These are phyloP conservation scores for Candida dubliniensis DNA, from an alignment of 1,139 yeast species.

Conservation along the genomic window DNA sequence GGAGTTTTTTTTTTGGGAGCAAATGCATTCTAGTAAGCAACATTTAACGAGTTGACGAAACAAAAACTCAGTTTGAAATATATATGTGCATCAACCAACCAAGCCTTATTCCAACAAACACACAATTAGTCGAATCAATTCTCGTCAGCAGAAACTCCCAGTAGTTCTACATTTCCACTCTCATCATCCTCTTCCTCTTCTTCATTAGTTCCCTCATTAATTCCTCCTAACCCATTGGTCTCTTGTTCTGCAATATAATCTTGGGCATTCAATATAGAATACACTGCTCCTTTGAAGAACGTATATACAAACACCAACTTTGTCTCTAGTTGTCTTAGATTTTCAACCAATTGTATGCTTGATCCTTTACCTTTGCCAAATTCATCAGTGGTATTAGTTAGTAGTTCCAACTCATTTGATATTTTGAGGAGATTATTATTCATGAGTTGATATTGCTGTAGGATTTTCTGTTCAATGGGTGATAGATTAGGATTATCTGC, in stretches of 20 bases:
- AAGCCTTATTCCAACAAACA: not conserved
- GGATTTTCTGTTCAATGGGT: conserved; percentile 4
- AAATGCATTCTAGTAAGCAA: too few species aligned
- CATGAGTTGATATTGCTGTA: conserved; percentile 9
- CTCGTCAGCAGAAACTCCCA: conserved; percentile 4
- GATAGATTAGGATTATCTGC: conserved; percentile 6
- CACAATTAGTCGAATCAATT: not conserved
- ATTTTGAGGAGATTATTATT: conserved; percentile 25
- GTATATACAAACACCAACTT: conserved; percentile 67
- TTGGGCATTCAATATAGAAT: conserved; percentile 41
- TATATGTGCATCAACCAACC: not conserved
- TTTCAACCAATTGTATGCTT: conserved; percentile 40
- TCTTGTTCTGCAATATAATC: conserved; percentile 13
- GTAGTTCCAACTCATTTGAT: conserved; percentile 31
- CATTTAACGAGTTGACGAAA: too few species aligned
- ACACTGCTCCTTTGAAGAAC: conserved; percentile 67
- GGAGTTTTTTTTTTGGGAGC: too few species aligned
- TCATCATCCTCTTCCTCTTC: conserved; percentile 7
- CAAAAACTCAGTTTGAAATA: too few species aligned
- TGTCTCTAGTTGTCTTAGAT: conserved; percentile 58
- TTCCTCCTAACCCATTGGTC: conserved; percentile 13
- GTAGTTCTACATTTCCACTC: conserved; percentile 1
- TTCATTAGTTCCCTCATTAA: conserved; percentile 15
- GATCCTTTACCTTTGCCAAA: conserved; percentile 11
- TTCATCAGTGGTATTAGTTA: conserved; percentile 21